Evolutionary conservation across 352 stramenopile genomes (phyloP).

Genomic region (Phytophthora multivora): DNA sequence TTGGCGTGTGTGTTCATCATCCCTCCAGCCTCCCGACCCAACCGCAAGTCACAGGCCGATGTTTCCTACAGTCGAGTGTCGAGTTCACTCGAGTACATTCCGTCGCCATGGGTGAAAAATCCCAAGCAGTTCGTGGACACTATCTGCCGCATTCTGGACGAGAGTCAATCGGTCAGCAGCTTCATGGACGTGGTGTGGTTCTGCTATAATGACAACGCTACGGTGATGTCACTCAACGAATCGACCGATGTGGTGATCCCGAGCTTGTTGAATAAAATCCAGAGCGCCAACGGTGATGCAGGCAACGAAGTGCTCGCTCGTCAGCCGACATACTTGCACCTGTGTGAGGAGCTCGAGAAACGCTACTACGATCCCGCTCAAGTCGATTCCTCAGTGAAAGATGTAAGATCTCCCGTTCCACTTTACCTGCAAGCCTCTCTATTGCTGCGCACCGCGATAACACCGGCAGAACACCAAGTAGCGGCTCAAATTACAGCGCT

Average conservation of each 20-base stretch:
- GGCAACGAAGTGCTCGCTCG: constrained; percentile 32
- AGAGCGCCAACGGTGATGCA: constrained; percentile 25
- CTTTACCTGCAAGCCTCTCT: constrained; percentile 65
- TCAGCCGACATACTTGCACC: constrained; percentile 61
- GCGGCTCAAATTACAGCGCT: constrained; percentile 47
- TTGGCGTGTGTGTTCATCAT: constrained; percentile 73
- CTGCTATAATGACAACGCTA: constrained; percentile 74
- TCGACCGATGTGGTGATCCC: constrained; percentile 58
- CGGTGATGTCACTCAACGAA: constrained; percentile 56
- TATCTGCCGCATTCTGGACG: constrained; percentile 58
- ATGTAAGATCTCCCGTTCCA: constrained; percentile 20
- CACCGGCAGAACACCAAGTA: constrained; percentile 50
- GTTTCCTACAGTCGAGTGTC: constrained; percentile 86
- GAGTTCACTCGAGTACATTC: constrained; percentile 72
- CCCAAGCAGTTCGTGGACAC: constrained; percentile 46
- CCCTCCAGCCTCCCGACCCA: constrained; percentile 75
- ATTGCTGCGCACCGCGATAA: constrained; percentile 61
- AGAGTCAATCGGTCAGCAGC: constrained; percentile 60
- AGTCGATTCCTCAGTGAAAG: neutral
- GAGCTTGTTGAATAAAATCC: constrained; percentile 61
- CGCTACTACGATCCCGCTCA: constrained; percentile 35
- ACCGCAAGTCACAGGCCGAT: constrained; percentile 82
- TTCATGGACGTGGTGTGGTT: constrained; percentile 82
- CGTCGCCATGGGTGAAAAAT: constrained; percentile 54
- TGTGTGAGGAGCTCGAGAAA: constrained; percentile 65